A percentile compares a stretch with the other conserved stretches of the same genome.
Conservation (phyloP, 2,329 filamentous ascomycete genomes). For the Penicillium rolfsii region DNA sequence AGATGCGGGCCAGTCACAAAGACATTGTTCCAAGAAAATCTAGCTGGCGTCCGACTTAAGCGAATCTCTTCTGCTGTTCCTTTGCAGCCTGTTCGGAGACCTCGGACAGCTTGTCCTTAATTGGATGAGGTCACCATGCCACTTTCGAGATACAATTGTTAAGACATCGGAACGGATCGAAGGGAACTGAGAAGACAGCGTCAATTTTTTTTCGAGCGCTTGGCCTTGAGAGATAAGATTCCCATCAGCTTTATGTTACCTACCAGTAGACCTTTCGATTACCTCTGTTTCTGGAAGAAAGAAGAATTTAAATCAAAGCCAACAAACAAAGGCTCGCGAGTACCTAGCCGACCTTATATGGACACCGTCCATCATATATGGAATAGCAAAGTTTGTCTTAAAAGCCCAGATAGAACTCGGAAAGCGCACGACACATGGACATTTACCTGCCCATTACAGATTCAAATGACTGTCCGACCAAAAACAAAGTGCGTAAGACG, state of each 20-base stretch:
- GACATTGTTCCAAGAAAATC: background rate
- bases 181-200: background rate
- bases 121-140: background rate
- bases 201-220: background rate
- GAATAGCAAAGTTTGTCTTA: background rate
- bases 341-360: background rate
- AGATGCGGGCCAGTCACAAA: background rate
- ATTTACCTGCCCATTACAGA: background rate
- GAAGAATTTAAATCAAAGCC: background rate
- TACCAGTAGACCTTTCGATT: background rate
- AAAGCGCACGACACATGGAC: background rate
- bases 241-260: background rate
- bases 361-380: background rate
- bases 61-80: background rate
- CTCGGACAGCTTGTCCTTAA: background rate
- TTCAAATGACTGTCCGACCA: background rate
- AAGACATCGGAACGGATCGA: background rate
- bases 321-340: background rate
- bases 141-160: background rate
- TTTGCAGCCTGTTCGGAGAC: background rate
- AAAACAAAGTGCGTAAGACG: background rate
- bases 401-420: background rate
- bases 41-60: background rate
- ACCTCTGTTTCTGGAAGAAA: background rate
- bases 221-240: background rate